Conservation (phyloP, 2,329 filamentous ascomycete species). For the Drechslerella dactyloides region DNA sequence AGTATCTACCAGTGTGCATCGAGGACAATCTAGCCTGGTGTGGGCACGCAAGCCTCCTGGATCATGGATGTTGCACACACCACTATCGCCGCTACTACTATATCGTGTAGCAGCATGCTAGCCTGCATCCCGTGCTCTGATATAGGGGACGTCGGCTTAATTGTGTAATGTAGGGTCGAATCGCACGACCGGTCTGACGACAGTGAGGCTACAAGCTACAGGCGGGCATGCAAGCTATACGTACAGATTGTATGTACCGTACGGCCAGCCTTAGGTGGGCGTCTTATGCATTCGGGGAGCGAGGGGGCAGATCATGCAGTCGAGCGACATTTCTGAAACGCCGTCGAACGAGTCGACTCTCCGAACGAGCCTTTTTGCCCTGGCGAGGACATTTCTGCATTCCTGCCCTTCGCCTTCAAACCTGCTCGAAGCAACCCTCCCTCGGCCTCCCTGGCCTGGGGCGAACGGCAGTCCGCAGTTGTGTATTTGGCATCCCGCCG, state of each 20-base stretch:
- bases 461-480: neutral
- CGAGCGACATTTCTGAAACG: constrained; percentile 51
- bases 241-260: no score
- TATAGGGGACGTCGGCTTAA: neutral
- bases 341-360: constrained; percentile 51
- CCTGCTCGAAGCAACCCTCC: constrained; percentile 20
- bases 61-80: constrained; percentile 36
- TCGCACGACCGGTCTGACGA: no score
- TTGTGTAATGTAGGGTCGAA: neutral
- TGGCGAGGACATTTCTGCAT: neutral
- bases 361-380: constrained; percentile 29
- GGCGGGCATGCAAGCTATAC: neutral
- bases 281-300: constrained; percentile 1
- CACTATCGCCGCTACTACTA: no score
- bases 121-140: constrained; percentile 21
- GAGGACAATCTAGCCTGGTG: constrained; percentile 4
- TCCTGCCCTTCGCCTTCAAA: constrained; percentile 10
- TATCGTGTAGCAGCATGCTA: no score
- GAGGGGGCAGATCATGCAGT: constrained; percentile 45
- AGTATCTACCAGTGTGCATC: constrained; percentile 3
- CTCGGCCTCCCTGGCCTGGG: constrained; percentile 23
- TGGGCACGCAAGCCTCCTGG: constrained; percentile 44
- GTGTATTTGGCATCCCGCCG: neutral
- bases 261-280: neutral
- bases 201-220: neutral